Conservation (phyloP, 495 filamentous ascomycete genomes). For the Gamarada debralockiae region DNA sequence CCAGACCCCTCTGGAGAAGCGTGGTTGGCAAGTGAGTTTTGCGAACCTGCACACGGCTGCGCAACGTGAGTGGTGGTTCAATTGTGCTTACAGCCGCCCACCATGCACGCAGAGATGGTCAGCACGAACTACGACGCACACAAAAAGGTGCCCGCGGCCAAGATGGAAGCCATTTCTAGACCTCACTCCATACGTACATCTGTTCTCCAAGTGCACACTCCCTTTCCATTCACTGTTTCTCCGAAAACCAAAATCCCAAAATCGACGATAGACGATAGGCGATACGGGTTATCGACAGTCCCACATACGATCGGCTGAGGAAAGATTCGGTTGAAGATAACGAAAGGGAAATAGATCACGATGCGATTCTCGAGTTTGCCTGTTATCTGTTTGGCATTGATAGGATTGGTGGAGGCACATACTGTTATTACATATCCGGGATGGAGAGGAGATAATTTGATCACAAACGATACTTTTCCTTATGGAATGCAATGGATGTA, state of each 20-base stretch:
- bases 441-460: conserved; percentile 90
- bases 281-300: background rate
- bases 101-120: background rate
- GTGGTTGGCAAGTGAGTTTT: too few species aligned
- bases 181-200: background rate
- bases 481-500: conserved; percentile 99
- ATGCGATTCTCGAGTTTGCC: conserved; percentile 9
- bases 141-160: background rate
- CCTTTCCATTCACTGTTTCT: too few species aligned
- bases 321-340: too few species aligned
- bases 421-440: conserved; percentile 90
- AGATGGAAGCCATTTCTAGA: background rate
- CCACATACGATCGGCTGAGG: too few species aligned
- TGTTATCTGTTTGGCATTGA: background rate
- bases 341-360: background rate
- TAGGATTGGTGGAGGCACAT: conserved; percentile 54
- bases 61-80: background rate
- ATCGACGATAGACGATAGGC: background rate
- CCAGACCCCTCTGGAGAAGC: background rate
- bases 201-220: background rate
- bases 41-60: background rate
- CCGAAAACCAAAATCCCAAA: too few species aligned
- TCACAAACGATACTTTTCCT: conserved; percentile 73
- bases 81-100: conserved; percentile 12
- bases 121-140: too few species aligned